Evolutionary conservation across 441 rosid species (phyloP).

Genomic region (Capsella rubella): DNA sequence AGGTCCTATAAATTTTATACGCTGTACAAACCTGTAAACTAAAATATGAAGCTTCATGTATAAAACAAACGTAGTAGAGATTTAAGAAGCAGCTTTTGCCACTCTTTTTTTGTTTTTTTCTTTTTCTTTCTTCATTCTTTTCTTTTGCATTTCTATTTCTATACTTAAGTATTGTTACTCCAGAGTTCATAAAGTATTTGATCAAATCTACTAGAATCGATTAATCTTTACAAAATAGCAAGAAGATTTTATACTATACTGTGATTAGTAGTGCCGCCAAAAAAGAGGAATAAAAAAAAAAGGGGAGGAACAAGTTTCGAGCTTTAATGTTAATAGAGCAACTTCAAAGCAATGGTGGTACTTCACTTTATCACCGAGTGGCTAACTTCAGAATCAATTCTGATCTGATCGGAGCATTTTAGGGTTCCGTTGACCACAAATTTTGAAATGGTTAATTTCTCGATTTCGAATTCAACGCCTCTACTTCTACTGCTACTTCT

Average conservation of each 20-base stretch:
- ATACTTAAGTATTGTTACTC: too few species aligned
- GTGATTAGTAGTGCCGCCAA: too few species aligned
- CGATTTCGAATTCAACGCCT: conserved; percentile 6
- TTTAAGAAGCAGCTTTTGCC: conserved; percentile 36
- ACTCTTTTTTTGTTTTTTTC: background rate
- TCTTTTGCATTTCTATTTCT: background rate
- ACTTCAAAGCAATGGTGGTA: background rate
- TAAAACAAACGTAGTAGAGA: conserved; percentile 28
- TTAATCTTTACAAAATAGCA: too few species aligned
- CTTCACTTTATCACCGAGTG: background rate
- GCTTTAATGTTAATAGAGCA: background rate
- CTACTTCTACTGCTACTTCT: conserved; percentile 28
- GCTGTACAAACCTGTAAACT: conserved; percentile 30
- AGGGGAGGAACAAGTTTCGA: background rate
- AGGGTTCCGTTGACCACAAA: background rate
- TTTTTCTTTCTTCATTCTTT: background rate
- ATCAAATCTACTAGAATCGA: too few species aligned
- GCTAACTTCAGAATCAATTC: background rate
- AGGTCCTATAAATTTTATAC: conserved; percentile 19
- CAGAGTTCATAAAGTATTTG: too few species aligned
- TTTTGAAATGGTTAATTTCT: conserved; percentile 11
- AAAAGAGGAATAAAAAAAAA: background rate
- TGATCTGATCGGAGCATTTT: background rate
- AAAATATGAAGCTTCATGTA: conserved; percentile 31
- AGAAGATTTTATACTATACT: too few species aligned